Evolutionary conservation across 148 eudicot species (phyloP).

Genomic region (Rheum nobile): DNA sequence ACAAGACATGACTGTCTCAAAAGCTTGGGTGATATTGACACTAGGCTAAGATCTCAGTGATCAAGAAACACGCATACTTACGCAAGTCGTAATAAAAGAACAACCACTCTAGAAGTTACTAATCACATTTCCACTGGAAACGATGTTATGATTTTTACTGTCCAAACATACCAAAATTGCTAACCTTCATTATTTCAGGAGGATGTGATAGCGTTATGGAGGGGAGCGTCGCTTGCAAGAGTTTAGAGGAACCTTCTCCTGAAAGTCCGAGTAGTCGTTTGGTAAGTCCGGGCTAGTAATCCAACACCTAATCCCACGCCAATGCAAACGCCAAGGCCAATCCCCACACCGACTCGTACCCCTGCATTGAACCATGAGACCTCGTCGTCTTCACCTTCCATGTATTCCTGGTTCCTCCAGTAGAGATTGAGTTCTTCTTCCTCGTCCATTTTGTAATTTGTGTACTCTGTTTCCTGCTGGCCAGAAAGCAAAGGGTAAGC

Average conservation of each 20-base stretch:
- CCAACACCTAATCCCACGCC: conserved; percentile 76
- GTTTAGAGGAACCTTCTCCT: conserved; percentile 28
- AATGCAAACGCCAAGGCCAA: conserved; percentile 70
- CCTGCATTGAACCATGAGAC: conserved; percentile 77
- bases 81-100: not conserved
- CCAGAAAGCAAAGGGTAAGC: not conserved
- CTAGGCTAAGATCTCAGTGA: not conserved
- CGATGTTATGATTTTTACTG: not conserved
- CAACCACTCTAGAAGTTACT: not conserved
- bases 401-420: conserved; percentile 26
- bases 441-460: conserved; percentile 26
- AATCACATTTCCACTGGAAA: not conserved
- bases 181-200: not conserved
- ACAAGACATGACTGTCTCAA: not conserved
- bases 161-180: conserved; percentile 1
- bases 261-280: conserved; percentile 39
- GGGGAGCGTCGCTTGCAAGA: not conserved
- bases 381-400: conserved; percentile 64
- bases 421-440: conserved; percentile 25
- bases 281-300: conserved; percentile 53
- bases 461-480: conserved; percentile 22
- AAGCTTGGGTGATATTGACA: not conserved
- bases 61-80: not conserved
- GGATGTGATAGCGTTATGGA: not conserved
- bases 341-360: conserved; percentile 71